These are phyloP conservation scores for Vitellaria paradoxa DNA, from an alignment of 179 eudicot species.

Conservation along the genomic window DNA sequence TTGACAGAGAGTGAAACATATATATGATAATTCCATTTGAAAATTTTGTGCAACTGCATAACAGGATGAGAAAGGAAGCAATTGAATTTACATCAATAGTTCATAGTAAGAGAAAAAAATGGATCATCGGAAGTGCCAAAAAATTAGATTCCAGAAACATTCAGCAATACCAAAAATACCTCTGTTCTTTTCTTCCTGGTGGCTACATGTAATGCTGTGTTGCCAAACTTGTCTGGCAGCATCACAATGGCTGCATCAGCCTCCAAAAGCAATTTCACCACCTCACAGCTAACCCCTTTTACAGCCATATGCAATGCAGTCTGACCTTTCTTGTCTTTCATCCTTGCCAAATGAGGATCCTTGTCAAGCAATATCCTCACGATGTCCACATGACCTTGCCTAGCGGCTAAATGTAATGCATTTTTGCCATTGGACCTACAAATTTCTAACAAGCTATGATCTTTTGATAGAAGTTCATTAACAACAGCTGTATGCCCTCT, in stretches of 20 bases:
- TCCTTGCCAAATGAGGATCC: constrained; percentile 53
- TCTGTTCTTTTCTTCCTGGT: constrained; percentile 65
- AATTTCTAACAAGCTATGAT: constrained; percentile 43
- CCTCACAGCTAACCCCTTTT: constrained; percentile 61
- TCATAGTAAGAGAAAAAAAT: not conserved
- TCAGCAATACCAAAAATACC: constrained; percentile 34
- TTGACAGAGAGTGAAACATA: not conserved
- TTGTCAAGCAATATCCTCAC: constrained; percentile 56
- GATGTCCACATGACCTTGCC: constrained; percentile 69
- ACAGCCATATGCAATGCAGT: constrained; percentile 89
- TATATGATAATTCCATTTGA: not conserved
- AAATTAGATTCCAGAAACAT: not conserved
- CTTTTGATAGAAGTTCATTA: constrained; percentile 47
- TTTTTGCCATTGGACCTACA: constrained; percentile 69
- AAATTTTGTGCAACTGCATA: not conserved
- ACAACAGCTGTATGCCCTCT: constrained; percentile 69
- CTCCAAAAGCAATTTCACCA: constrained; percentile 55
- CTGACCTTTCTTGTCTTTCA: constrained; percentile 84
- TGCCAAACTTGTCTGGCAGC: constrained; percentile 69
- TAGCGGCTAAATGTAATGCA: constrained; percentile 68
- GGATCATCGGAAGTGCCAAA: constrained; percentile 10
- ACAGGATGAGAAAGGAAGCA: not conserved
- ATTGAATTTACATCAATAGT: not conserved
- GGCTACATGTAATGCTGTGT: constrained; percentile 70
- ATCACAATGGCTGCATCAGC: constrained; percentile 66